Conservation (phyloP, 805 yeast genomes). For the Ogataea ganodermae region DNA sequence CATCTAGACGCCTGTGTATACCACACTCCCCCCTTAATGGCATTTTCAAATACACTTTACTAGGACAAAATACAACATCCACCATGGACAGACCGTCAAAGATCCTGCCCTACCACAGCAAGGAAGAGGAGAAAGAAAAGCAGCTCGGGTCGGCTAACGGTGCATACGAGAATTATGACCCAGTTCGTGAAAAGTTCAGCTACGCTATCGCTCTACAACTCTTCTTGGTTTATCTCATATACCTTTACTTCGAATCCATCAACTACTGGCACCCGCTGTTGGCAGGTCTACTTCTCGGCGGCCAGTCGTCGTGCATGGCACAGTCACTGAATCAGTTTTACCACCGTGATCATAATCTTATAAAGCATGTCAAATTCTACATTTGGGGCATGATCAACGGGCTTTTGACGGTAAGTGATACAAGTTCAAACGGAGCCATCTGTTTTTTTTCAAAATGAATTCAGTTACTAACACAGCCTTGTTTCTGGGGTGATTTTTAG, state of each 20-base stretch:
- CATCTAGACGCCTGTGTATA: neutral
- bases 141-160: conserved; percentile 2
- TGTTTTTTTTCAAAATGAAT: neutral
- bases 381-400: conserved; percentile 67
- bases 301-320: conserved; percentile 32
- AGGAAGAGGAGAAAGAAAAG: conserved; percentile 18
- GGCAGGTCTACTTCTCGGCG: conserved; percentile 31
- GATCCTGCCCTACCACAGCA: conserved; percentile 20
- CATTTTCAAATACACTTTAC: neutral
- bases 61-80: neutral
- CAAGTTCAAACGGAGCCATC: neutral
- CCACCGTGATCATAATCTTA: conserved; percentile 23
- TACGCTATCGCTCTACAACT: conserved; percentile 28
- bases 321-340: conserved; percentile 34
- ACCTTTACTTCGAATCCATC: conserved; percentile 29
- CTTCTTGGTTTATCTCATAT: conserved; percentile 26
- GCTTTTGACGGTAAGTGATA: conserved; percentile 38
- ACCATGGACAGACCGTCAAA: conserved; percentile 8
- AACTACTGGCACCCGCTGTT: conserved; percentile 28
- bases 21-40: neutral
- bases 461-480: conserved; percentile 8
- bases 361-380: conserved; percentile 46
- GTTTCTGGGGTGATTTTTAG: conserved; percentile 4
- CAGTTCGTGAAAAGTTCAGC: conserved; percentile 27
- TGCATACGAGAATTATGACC: conserved; percentile 16